Percentiles rank a stretch among this genome's conserved stretches.
These are phyloP conservation scores for Friedmanniomyces simplex DNA, from an alignment of 495 filamentous ascomycete genomes.

Conservation along the genomic window DNA sequence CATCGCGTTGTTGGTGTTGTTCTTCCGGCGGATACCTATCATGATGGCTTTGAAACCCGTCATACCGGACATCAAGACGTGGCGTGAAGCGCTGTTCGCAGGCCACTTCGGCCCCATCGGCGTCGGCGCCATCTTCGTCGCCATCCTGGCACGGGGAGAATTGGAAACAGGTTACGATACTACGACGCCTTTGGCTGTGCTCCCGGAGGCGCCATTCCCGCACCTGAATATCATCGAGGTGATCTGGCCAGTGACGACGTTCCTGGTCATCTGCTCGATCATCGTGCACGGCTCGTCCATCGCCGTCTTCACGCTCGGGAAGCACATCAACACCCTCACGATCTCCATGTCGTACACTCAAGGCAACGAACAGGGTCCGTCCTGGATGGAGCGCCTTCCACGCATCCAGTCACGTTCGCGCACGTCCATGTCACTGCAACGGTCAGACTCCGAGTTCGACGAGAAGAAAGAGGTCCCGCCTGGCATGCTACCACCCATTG, in stretches of 20 bases:
- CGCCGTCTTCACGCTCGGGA: constrained; percentile 95
- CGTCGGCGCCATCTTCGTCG: constrained; percentile 92
- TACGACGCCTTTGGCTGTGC: constrained; percentile 56
- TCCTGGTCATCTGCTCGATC: constrained; percentile 90
- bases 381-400: constrained; percentile 91
- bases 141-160: constrained; percentile 83
- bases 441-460: constrained; percentile 44
- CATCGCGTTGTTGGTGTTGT: constrained; percentile 80
- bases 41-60: constrained; percentile 88
- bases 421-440: constrained; percentile 70
- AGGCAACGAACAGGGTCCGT: constrained; percentile 77
- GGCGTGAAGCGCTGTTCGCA: constrained; percentile 95
- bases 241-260: constrained; percentile 94
- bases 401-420: constrained; percentile 78
- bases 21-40: constrained; percentile 93
- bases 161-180: constrained; percentile 50
- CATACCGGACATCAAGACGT: constrained; percentile 95
- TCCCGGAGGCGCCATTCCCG: constrained; percentile 41
- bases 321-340: constrained; percentile 93
- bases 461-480: constrained; percentile 63
- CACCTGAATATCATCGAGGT: constrained; percentile 64
- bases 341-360: constrained; percentile 92
- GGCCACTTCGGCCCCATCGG: constrained; percentile 98
- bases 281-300: constrained; percentile 95
- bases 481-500: constrained; percentile 62